phyloP scores from a whole-genome alignment of 2,329 filamentous ascomycete species.

The Aureobasidium sp. region DNA sequence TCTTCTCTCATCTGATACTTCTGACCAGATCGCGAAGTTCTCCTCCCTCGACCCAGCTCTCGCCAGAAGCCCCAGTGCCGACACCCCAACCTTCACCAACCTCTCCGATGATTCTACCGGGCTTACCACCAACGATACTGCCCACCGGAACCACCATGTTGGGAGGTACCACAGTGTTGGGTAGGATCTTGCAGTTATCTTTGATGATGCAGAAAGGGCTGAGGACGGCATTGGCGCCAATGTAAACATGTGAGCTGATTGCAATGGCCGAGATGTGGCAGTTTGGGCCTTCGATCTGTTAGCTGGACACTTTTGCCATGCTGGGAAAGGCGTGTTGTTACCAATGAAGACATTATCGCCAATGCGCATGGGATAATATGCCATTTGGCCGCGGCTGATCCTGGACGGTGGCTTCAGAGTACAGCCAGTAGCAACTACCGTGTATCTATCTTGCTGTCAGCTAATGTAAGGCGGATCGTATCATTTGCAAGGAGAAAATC shows the following conservation, averaged over 20 bases:
- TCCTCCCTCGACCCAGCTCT: conserved; percentile 44
- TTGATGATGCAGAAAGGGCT: conserved; percentile 88
- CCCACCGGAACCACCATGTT: conserved; percentile 92
- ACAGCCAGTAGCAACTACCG: conserved; percentile 72
- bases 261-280: conserved; percentile 75
- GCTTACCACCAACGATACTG: conserved; percentile 78
- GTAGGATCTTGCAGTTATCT: conserved; percentile 82
- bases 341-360: conserved; percentile 93
- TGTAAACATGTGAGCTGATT: conserved; percentile 78
- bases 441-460: conserved; percentile 48
- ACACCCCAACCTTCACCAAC: conserved; percentile 59
- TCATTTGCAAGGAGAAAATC: background rate
- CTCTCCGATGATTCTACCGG: conserved; percentile 74
- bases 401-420: conserved; percentile 78
- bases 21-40: conserved; percentile 43
- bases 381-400: conserved; percentile 66
- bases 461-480: background rate
- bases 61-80: conserved; percentile 35
- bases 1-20: conserved; percentile 33
- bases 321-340: conserved; percentile 27
- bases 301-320: background rate
- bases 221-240: conserved; percentile 69
- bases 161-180: conserved; percentile 73
- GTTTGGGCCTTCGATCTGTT: conserved; percentile 30
- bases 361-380: conserved; percentile 83